phyloP scores from a whole-genome alignment of 306 rosid species.

The Vicia faba region DNA sequence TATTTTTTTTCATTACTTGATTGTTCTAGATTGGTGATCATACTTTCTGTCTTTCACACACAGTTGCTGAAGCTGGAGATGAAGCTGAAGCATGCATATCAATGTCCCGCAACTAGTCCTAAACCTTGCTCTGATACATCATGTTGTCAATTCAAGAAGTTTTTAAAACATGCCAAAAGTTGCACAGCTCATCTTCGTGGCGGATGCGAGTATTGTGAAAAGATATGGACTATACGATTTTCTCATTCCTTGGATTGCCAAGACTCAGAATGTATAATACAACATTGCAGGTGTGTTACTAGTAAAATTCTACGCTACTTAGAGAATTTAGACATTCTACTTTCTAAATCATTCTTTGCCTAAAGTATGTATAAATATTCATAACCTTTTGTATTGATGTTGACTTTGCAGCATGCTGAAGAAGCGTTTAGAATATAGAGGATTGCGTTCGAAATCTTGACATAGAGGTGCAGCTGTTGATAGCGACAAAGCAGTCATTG shows the following conservation, averaged over 20 bases:
- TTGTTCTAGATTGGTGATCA: background rate
- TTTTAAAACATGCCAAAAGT: constrained; percentile 44
- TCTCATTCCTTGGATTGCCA: constrained; percentile 43
- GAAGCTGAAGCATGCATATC: constrained; percentile 43
- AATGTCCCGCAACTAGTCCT: constrained; percentile 31
- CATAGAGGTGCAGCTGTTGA: constrained; percentile 28
- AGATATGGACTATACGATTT: constrained; percentile 30
- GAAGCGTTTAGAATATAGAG: constrained; percentile 30
- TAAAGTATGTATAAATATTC: background rate
- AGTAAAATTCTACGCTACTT: background rate
- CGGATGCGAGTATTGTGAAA: constrained; percentile 50
- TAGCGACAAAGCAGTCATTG: background rate
- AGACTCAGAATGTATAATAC: constrained; percentile 44
- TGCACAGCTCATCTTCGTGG: constrained; percentile 40
- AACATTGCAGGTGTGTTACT: constrained; percentile 49
- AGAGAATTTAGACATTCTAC: background rate
- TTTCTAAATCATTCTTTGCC: background rate
- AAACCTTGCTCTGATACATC: constrained; percentile 43
- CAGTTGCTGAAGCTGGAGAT: constrained; percentile 35
- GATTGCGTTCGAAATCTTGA: constrained; percentile 23
- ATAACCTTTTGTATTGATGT: constrained; percentile 20
- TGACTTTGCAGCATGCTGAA: constrained; percentile 44
- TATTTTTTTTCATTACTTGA: background rate
- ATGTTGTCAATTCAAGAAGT: constrained; percentile 44
- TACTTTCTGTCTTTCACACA: background rate